Percentiles rank a stretch among this genome's conserved stretches.
Conservation (phyloP, 2,329 filamentous ascomycete genomes). For the Microsporum canis region DNA sequence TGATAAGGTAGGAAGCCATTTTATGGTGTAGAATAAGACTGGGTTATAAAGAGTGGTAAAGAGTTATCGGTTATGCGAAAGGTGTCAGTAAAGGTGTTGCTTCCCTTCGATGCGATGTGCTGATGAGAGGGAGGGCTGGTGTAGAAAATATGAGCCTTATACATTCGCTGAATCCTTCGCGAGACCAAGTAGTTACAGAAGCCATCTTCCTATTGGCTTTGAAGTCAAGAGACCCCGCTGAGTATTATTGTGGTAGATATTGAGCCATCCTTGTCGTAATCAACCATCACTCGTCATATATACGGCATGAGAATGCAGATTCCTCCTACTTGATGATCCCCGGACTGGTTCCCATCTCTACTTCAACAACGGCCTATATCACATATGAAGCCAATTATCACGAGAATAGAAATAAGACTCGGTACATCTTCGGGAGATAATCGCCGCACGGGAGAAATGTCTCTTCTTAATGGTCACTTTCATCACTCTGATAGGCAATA, state of each 20-base stretch:
- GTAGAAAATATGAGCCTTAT: no score
- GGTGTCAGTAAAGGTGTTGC: no score
- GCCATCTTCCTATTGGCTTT: background rate
- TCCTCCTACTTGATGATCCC: background rate
- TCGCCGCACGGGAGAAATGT: background rate
- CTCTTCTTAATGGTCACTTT: background rate
- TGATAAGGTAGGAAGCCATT: conserved; percentile 29
- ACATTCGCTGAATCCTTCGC: no score
- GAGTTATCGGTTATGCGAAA: no score
- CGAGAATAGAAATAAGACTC: background rate
- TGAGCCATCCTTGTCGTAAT: background rate
- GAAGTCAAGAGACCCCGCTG: background rate
- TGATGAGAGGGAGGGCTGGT: no score
- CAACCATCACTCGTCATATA: background rate
- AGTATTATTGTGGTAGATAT: background rate
- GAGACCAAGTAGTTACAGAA: no score
- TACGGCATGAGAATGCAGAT: background rate
- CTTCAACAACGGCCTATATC: background rate
- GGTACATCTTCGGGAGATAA: background rate
- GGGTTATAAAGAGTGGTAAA: no score
- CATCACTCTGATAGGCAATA: background rate
- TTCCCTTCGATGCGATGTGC: no score
- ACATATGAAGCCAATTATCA: background rate
- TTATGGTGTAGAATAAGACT: background rate
- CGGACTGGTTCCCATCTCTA: background rate